Evolutionary conservation across 805 yeast species (phyloP), one percentile per base, ranked within the genome.

Genomic region (Kodamaea kaohsiungensis): DNA sequence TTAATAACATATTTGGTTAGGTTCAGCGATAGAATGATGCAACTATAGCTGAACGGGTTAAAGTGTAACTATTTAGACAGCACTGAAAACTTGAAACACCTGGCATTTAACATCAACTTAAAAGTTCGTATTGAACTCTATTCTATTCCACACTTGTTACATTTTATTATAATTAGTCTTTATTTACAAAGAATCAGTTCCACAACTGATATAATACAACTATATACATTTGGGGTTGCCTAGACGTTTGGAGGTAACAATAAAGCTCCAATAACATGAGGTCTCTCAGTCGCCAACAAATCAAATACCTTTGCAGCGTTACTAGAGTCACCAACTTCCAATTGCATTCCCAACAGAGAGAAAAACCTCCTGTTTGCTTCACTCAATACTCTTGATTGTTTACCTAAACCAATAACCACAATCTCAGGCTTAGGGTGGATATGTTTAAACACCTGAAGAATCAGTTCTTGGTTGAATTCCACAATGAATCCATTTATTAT

Each of bases 401-500:
- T 73, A 0, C 96, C 96, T 19, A 88, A 70, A 1, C 96, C 96
- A 15, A 89, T 69, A 7, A 88, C 85, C 48, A 88, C 61, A 46
- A 89, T 73, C 63, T 89, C 96, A 0, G 96, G 96, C 62, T 85
- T 84, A 2, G 96, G 96, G 65, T 85, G 83, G 1, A 87, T 67
- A 6, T 84, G 70, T 16, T 76, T 77, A 53, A 87, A 77, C 3
- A 87, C 65, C 12, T 75, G 74, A 22, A 85, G 68, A 0, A 80
- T 68, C n/a, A 71, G 65, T 18, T 58, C 48, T 13, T 69, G 68
- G 52, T 73, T 70, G 49, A 87, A 73, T 35, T 81, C 84, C 12
- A 87, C 81, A n/a, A 84, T 68, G 46, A 86, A 85, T 2, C 75
- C 75, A 55, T 77, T 74, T 37, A 70, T 64, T 19, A 72, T 55